These are phyloP conservation scores for Pythium vanterpoolii DNA, from an alignment of 352 stramenopile genomes.

Conservation along the genomic window DNA sequence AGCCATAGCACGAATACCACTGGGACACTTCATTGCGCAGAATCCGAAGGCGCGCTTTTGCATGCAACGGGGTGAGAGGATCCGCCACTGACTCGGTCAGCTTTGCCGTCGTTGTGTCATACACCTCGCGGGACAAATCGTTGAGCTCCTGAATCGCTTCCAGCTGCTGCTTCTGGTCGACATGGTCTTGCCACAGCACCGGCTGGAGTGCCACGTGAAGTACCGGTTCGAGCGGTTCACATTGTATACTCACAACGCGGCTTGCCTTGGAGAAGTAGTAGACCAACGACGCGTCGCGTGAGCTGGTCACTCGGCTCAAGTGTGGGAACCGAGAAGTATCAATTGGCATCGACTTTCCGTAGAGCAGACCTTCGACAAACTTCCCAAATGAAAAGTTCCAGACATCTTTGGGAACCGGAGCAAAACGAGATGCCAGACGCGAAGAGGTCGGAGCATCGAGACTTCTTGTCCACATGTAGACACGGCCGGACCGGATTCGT, in stretches of 20 bases:
- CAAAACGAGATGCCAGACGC: slow-evolving; percentile 51
- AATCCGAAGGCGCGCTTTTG: slow-evolving; percentile 71
- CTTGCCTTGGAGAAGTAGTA: slow-evolving; percentile 76
- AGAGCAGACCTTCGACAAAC: slow-evolving; percentile 84
- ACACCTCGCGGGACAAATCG: slow-evolving; percentile 70
- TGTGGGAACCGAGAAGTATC: slow-evolving; percentile 70
- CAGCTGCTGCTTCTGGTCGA: slow-evolving; percentile 63
- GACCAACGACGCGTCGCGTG: slow-evolving; percentile 63
- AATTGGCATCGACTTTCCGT: slow-evolving; percentile 72
- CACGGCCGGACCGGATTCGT: slow-evolving; percentile 54
- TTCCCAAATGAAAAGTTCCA: slow-evolving; percentile 89
- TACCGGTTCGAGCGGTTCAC: slow-evolving; percentile 76
- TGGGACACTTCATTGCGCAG: slow-evolving; percentile 79
- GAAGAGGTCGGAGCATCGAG: slow-evolving; percentile 26
- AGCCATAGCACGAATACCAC: slow-evolving; percentile 79
- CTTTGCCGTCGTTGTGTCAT: slow-evolving; percentile 72
- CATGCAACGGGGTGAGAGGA: slow-evolving; percentile 59
- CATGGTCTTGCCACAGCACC: slow-evolving; percentile 76
- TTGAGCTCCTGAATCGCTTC: slow-evolving; percentile 71
- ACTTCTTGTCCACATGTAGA: slow-evolving; percentile 65
- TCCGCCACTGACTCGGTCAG: slow-evolving; percentile 75
- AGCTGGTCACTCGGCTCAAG: slow-evolving; percentile 45
- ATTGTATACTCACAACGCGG: slow-evolving; percentile 73
- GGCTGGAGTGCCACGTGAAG: slow-evolving; percentile 81
- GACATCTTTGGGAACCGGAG: slow-evolving; percentile 54